phyloP scores from a whole-genome alignment of 805 yeast genomes.

The Ogataea populi-albae region DNA sequence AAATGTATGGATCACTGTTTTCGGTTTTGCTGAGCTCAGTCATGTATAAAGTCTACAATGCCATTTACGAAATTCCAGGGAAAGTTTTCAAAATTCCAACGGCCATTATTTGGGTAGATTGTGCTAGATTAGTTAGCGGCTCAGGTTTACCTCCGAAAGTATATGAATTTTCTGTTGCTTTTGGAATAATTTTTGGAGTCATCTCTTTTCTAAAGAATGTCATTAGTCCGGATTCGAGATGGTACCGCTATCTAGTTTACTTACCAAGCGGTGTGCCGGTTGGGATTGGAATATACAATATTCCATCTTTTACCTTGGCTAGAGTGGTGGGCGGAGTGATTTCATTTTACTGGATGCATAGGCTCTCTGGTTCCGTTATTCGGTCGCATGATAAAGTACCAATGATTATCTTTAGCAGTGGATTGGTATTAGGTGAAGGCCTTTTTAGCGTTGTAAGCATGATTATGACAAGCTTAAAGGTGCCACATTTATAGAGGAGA shows the following conservation, averaged over 20 bases:
- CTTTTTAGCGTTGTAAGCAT: conserved; percentile 78
- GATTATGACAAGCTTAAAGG: conserved; percentile 66
- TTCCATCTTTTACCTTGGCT: conserved; percentile 91
- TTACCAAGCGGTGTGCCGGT: conserved; percentile 96
- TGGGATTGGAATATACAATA: conserved; percentile 92
- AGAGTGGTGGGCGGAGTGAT: conserved; percentile 85
- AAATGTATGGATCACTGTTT: conserved; percentile 82
- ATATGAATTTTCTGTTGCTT: conserved; percentile 50
- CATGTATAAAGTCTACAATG: conserved; percentile 79
- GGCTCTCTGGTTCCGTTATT: conserved; percentile 12
- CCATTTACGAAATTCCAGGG: conserved; percentile 83
- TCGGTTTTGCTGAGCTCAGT: conserved; percentile 75
- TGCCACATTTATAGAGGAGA: conserved; percentile 64
- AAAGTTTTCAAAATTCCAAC: conserved; percentile 84
- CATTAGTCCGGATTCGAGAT: conserved; percentile 33
- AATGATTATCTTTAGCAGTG: conserved; percentile 87
- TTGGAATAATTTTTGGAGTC: conserved; percentile 67
- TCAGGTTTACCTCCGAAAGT: conserved; percentile 85
- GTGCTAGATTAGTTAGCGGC: conserved; percentile 90
- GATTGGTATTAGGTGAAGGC: conserved; percentile 93
- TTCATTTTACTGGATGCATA: conserved; percentile 55
- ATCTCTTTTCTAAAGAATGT: conserved; percentile 64
- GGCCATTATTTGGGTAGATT: conserved; percentile 94
- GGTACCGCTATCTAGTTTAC: conserved; percentile 44
- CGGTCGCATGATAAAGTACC: conserved; percentile 53